phyloP scores from a whole-genome alignment of 164 flowering plant genomes.

The Vitis cinerea region DNA sequence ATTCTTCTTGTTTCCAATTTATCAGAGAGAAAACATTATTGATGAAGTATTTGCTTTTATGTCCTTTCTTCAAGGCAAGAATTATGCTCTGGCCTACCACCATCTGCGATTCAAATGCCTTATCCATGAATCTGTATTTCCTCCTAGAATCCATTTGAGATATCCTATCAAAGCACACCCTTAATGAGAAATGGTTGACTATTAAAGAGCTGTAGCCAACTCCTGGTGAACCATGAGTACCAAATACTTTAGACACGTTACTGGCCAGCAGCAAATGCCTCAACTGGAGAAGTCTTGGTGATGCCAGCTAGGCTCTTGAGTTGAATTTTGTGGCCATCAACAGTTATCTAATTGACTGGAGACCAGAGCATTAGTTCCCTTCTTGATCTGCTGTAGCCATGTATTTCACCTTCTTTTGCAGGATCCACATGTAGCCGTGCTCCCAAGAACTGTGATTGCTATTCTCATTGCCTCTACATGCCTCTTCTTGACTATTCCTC shows the following conservation, averaged over 20 bases:
- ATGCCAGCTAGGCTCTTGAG: slow-evolving; percentile 41
- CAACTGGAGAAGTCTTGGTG: slow-evolving; percentile 35
- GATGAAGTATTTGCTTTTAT: too few relatives aligned
- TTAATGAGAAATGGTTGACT: too few relatives aligned
- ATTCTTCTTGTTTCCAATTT: too few relatives aligned
- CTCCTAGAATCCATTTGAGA: too few relatives aligned
- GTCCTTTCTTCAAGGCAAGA: too few relatives aligned
- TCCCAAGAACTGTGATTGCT: slow-evolving; percentile 22
- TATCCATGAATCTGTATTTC: too few relatives aligned
- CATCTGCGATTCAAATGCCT: too few relatives aligned
- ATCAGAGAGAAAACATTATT: too few relatives aligned
- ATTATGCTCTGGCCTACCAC: too few relatives aligned
- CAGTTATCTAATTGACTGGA: slow-evolving; percentile 26
- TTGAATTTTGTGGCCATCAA: slow-evolving; percentile 32
- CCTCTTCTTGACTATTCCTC: slow-evolving; percentile 30
- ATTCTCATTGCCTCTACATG: slow-evolving; percentile 35
- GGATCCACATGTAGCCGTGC: slow-evolving; percentile 41
- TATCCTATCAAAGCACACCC: too few relatives aligned
- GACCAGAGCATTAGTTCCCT: slow-evolving; percentile 46
- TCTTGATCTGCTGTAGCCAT: slow-evolving; percentile 22
- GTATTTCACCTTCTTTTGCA: slow-evolving; percentile 28
- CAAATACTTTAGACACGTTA: background rate
- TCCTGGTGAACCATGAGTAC: too few relatives aligned
- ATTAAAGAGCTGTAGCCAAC: too few relatives aligned
- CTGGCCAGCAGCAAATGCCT: slow-evolving; percentile 37